These are phyloP conservation scores for Irpex sp. DNA, from an alignment of 1,284 basidiomycete genomes.

Conservation along the genomic window DNA sequence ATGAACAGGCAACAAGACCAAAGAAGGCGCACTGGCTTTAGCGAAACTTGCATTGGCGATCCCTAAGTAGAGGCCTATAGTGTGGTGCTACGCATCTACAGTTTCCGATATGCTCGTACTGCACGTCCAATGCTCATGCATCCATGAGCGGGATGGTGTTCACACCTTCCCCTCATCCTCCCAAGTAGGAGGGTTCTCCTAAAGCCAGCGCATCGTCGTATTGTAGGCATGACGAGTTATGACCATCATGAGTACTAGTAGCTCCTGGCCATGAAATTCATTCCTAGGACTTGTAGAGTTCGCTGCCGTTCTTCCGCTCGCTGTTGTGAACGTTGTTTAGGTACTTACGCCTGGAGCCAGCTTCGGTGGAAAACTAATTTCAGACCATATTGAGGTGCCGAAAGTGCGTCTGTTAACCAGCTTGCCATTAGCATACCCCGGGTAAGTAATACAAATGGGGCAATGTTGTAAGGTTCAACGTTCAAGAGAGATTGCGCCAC, in stretches of 20 bases:
- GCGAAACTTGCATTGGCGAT: slow-evolving; percentile 67
- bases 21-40: slow-evolving; percentile 82
- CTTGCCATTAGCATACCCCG: too few relatives aligned
- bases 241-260: neutral
- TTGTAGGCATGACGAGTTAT: neutral
- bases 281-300: too few relatives aligned
- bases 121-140: neutral
- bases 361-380: too few relatives aligned
- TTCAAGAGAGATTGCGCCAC: neutral
- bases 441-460: neutral
- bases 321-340: too few relatives aligned
- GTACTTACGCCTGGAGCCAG: too few relatives aligned
- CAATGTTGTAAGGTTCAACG: neutral
- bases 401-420: too few relatives aligned
- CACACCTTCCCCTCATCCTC: too few relatives aligned
- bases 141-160: too few relatives aligned
- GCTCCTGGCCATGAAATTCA: too few relatives aligned
- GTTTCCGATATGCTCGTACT: neutral
- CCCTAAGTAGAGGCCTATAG: neutral
- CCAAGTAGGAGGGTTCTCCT: neutral
- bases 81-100: neutral
- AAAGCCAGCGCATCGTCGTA: neutral
- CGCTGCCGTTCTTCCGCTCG: neutral
- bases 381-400: too few relatives aligned
- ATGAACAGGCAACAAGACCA: slow-evolving; percentile 80